Evolutionary conservation across 345 rosid genomes (phyloP).

Genomic region (Combretum micranthum): DNA sequence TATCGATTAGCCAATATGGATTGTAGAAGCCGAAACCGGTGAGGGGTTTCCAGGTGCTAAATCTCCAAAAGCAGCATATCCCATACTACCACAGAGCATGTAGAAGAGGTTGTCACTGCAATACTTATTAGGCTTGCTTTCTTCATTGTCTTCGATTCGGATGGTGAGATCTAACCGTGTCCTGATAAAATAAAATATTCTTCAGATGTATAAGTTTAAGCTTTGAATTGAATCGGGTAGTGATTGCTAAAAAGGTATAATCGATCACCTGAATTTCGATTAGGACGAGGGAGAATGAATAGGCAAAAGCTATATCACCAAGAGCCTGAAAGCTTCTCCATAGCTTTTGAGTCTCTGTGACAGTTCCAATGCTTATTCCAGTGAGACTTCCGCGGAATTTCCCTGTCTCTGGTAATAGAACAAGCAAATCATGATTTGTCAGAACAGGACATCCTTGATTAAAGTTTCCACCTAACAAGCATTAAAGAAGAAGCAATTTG

Average conservation of each 20-base stretch:
- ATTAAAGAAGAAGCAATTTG: too few relatives aligned
- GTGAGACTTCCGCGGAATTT: slow-evolving; percentile 31
- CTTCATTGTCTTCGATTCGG: slow-evolving; percentile 41
- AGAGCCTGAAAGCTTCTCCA: slow-evolving; percentile 43
- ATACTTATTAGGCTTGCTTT: slow-evolving; percentile 38
- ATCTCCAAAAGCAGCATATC: slow-evolving; percentile 72
- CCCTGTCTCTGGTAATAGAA: slow-evolving; percentile 14
- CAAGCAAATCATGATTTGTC: neutral
- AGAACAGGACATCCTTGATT: neutral
- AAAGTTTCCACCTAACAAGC: too few relatives aligned
- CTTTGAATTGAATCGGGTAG: neutral
- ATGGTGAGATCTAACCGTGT: slow-evolving; percentile 46
- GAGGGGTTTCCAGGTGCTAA: slow-evolving; percentile 59
- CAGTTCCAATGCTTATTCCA: slow-evolving; percentile 26
- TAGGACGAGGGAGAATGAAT: slow-evolving; percentile 37
- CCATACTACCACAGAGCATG: slow-evolving; percentile 63
- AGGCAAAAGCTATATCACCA: slow-evolving; percentile 43
- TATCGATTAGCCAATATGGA: slow-evolving; percentile 70
- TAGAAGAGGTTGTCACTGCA: slow-evolving; percentile 33
- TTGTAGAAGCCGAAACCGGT: slow-evolving; percentile 73
- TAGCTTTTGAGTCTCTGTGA: slow-evolving; percentile 24
- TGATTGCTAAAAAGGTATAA: neutral
- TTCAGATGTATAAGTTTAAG: neutral
- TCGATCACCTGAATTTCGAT: slow-evolving; percentile 34
- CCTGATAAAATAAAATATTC: slow-evolving; percentile 15